These are phyloP conservation scores for Boletus sp. DNA, from an alignment of 768 basidiomycete genomes.

Conservation along the genomic window DNA sequence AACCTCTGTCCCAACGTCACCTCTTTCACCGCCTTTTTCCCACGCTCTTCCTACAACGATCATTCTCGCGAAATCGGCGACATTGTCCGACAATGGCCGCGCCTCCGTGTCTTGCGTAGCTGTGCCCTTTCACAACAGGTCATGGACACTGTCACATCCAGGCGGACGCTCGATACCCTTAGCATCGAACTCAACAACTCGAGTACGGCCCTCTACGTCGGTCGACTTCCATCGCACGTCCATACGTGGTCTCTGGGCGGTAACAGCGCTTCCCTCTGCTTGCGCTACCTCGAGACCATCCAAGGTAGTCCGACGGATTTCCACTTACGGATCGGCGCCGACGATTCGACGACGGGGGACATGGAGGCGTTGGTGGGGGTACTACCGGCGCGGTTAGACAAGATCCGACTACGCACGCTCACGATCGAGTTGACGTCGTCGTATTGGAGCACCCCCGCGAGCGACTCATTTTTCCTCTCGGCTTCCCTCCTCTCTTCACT, in stretches of 20 bases:
- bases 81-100: conserved; percentile 22
- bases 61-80: conserved; percentile 26
- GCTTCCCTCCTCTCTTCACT: conserved; percentile 14
- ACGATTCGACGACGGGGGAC: conserved; percentile 23
- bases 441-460: conserved; percentile 25
- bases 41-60: conserved; percentile 27
- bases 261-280: conserved; percentile 22
- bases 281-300: conserved; percentile 21
- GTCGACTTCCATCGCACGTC: conserved; percentile 17
- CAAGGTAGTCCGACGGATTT: conserved; percentile 17
- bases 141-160: conserved; percentile 19
- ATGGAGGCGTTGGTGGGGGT: conserved; percentile 10
- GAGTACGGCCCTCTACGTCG: conserved; percentile 16
- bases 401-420: conserved; percentile 7
- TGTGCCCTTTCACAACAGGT: conserved; percentile 22
- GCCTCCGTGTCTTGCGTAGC: conserved; percentile 14
- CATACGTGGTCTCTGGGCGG: conserved; percentile 24
- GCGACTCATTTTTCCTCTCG: conserved; percentile 24
- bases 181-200: conserved; percentile 30
- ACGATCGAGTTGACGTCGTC: conserved; percentile 27
- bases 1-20: conserved; percentile 26
- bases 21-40: conserved; percentile 26
- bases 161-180: conserved; percentile 16
- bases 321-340: conserved; percentile 23
- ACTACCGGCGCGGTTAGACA: conserved; percentile 16